Evolutionary conservation across 352 stramenopile genomes (phyloP), one percentile per base, ranked within the genome.

Genomic region (Phytophthora kernoviae): DNA sequence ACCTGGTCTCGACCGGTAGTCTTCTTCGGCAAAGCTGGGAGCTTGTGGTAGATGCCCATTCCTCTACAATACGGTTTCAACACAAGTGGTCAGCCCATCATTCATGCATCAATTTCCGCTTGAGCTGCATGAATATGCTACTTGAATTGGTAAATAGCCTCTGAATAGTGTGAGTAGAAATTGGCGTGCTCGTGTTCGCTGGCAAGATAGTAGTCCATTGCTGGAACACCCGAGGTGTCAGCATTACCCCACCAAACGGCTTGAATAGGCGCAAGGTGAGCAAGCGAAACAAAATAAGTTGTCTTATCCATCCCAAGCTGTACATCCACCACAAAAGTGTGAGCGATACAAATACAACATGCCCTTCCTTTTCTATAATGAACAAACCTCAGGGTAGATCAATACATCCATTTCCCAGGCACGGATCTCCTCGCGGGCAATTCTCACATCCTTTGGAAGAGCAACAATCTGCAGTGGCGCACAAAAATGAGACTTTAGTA

Each of bases 281-380:
- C 59, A 20, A 89, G 83, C 26, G 81, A 82, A 18, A 94, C 36
- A 42, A 93, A 91, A 46, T 81, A 94, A 7, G 80, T 88, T n/a
- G 77, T 81, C 34, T 89, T 87, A 61, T 94, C 82, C 68, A 87
- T 84, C 5, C 84, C 84, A 32, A 94, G 70, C 84, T 94, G 50
- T 26, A 9, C 12, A 62, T 4, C 36, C 54, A 18, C 30, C 22
- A 56, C 44, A 5, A 2, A 66, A 39, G 22, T 9, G 32, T 66
- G 14, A 58, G 18, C 36, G 15, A 14, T 20, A 32, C 27, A 50
- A 40, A n/a, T 20, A 32, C n/a, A n/a, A n/a, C n/a, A n/a, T n/a
- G n/a, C n/a, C n/a, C n/a, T n/a, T n/a, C n/a, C n/a, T 36, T 21
- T 5, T 7, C 11, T 27, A 14, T 48, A 36, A 18, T n/a, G 20